phyloP scores from a whole-genome alignment of 2,329 filamentous ascomycete species.

The Aureobasidium sp. region DNA sequence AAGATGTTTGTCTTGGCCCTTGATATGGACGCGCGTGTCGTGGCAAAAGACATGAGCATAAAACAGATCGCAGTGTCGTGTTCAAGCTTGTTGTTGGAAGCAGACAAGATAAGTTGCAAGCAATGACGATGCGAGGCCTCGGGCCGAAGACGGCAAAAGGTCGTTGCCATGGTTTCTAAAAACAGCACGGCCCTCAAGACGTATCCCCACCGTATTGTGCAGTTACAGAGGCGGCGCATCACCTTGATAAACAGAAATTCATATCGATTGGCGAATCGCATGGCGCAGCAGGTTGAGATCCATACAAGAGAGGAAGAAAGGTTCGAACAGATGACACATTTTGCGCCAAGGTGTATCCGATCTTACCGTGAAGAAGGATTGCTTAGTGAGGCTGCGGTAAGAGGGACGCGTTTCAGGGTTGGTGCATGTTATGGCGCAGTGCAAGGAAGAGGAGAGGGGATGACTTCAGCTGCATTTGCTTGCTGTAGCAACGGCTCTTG shows the following conservation, averaged over 20 bases:
- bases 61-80: background rate
- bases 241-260: conserved; percentile 3
- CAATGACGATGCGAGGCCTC: background rate
- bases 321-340: background rate
- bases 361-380: background rate
- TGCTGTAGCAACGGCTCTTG: conserved; percentile 13
- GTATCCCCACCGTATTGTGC: background rate
- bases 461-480: conserved; percentile 1
- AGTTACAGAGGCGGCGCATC: background rate
- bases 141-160: background rate
- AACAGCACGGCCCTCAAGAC: background rate
- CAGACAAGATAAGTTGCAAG: background rate
- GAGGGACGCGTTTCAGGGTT: conserved; percentile 10
- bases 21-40: background rate
- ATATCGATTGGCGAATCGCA: conserved; percentile 13
- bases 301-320: background rate
- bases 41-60: background rate
- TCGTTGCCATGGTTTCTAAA: conserved; percentile 13
- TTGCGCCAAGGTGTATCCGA: background rate
- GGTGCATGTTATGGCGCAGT: conserved; percentile 3
- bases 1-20: background rate
- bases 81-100: background rate
- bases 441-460: conserved; percentile 1
- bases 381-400: conserved; percentile 2
- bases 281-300: background rate